These are phyloP conservation scores for Aphanoascus verrucosus DNA, from an alignment of 2,329 filamentous ascomycete genomes.

Conservation along the genomic window DNA sequence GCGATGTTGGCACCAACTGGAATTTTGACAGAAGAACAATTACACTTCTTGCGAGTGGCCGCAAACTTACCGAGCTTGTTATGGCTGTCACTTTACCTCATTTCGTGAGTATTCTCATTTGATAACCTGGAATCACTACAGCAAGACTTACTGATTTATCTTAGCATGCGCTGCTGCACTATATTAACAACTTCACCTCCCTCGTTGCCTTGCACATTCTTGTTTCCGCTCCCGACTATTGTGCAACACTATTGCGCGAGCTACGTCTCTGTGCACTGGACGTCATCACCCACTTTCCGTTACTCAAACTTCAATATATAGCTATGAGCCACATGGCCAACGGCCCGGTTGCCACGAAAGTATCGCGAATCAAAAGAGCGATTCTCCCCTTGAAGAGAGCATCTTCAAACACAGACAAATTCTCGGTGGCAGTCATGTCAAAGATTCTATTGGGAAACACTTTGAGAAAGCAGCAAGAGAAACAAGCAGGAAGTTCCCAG, in stretches of 20 bases:
- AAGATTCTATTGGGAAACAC: not conserved
- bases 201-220: conserved; percentile 20
- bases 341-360: conserved; percentile 11
- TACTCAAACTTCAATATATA: conserved; percentile 19
- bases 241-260: conserved; percentile 16
- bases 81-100: conserved; percentile 16
- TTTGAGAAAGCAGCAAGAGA: not conserved
- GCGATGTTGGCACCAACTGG: conserved; percentile 46
- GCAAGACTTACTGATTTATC: not conserved
- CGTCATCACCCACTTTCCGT: conserved; percentile 16
- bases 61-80: conserved; percentile 18
- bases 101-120: conserved; percentile 18
- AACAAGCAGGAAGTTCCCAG: not conserved
- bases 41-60: conserved; percentile 14
- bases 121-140: not conserved
- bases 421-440: not conserved
- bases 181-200: conserved; percentile 17
- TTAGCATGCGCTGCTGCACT: conserved; percentile 19
- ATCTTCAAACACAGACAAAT: not conserved
- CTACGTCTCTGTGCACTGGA: conserved; percentile 18
- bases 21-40: conserved; percentile 29
- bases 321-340: conserved; percentile 17
- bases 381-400: not conserved
- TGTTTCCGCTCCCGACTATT: conserved; percentile 16
- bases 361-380: conserved; percentile 1